These are phyloP conservation scores for Guadua angustifolia DNA, from an alignment of 176 grass and related monocot genomes.

Conservation along the genomic window DNA sequence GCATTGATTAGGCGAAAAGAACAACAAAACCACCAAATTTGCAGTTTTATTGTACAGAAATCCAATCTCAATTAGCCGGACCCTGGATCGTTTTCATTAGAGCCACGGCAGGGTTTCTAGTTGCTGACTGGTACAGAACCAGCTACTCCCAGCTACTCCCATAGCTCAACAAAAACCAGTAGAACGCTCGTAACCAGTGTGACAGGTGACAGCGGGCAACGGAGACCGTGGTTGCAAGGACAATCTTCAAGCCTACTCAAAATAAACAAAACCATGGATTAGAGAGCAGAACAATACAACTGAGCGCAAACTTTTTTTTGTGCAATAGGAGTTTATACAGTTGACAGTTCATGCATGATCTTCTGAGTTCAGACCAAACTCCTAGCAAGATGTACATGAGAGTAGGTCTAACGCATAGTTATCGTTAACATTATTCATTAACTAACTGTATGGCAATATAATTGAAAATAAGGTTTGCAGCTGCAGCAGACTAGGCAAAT, in stretches of 20 bases:
- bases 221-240: constrained; percentile 20
- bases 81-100: constrained; percentile 30
- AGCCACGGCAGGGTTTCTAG: constrained; percentile 7
- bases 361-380: constrained; percentile 13
- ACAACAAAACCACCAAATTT: constrained; percentile 22
- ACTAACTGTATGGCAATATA: neutral
- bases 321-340: neutral
- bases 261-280: constrained; percentile 20
- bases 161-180: constrained; percentile 16
- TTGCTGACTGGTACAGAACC: neutral
- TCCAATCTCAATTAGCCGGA: neutral
- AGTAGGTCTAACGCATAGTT: neutral
- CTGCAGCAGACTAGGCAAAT: neutral
- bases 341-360: neutral
- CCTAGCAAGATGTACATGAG: neutral
- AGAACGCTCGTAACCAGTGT: neutral
- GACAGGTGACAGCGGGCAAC: neutral
- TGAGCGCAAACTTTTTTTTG: neutral
- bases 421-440: neutral
- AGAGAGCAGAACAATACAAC: neutral
- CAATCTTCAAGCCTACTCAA: constrained; percentile 28
- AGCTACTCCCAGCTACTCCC: neutral
- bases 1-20: neutral
- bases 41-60: constrained; percentile 51
- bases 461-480: neutral